Evolutionary conservation across 2,329 filamentous ascomycete genomes (phyloP).

Genomic region (Aulographum hederae): DNA sequence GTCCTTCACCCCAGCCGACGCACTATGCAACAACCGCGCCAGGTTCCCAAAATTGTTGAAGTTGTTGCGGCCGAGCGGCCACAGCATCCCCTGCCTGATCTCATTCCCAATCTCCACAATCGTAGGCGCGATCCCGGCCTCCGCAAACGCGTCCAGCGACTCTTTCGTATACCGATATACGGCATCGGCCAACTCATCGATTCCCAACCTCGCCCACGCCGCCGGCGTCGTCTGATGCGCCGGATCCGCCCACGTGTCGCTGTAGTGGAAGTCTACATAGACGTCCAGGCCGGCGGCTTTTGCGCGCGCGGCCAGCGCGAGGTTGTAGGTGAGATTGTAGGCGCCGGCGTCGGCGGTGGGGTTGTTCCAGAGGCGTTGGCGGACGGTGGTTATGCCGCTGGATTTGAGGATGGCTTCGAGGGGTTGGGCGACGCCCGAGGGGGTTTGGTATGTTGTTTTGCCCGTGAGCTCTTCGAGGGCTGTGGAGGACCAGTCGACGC

Average conservation of each 20-base stretch:
- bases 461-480: no score
- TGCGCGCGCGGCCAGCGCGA: conserved; percentile 16
- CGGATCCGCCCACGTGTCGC: conserved; percentile 18
- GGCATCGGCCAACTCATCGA: conserved; percentile 10
- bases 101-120: conserved; percentile 15
- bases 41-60: conserved; percentile 18
- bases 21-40: conserved; percentile 11
- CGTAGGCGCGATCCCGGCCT: conserved; percentile 1
- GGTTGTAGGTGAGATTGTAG: conserved; percentile 15
- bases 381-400: conserved; percentile 17
- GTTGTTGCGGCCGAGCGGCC: conserved; percentile 14
- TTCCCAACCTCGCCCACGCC: neutral
- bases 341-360: conserved; percentile 12
- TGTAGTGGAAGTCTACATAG: conserved; percentile 19
- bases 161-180: conserved; percentile 17
- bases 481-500: no score
- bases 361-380: conserved; percentile 14
- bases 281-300: conserved; percentile 17
- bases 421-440: no score
- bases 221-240: neutral
- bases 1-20: conserved; percentile 13
- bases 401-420: conserved; percentile 17
- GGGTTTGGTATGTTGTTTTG: no score
- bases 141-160: conserved; percentile 7
- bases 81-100: conserved; percentile 17